A percentile compares a stretch with the other conserved stretches of the same genome.
Conservation (phyloP, 306 rosid genomes). For the Sphenostylis stenocarpa region DNA sequence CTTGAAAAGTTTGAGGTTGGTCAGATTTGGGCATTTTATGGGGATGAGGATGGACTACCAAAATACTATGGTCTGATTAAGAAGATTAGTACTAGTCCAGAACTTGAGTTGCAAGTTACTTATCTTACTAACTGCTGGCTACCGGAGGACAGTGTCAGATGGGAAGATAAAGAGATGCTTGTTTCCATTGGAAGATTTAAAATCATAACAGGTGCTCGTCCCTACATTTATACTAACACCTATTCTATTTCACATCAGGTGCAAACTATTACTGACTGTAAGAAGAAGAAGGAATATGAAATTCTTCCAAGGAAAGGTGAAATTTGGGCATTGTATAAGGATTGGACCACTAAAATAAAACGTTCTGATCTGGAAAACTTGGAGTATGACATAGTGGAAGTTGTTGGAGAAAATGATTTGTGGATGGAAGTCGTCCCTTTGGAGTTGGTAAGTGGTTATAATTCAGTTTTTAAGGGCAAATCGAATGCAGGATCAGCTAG, state of each 20-base stretch:
- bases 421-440: conserved; percentile 48
- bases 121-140: conserved; percentile 55
- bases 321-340: conserved; percentile 82
- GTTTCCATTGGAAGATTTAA: conserved; percentile 69
- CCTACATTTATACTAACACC: conserved; percentile 35
- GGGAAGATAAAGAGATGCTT: conserved; percentile 67
- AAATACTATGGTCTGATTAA: conserved; percentile 70
- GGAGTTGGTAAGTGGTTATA: conserved; percentile 56
- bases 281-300: conserved; percentile 32
- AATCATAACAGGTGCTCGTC: background rate
- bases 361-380: conserved; percentile 51
- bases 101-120: conserved; percentile 45
- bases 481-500: conserved; percentile 26
- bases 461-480: conserved; percentile 61
- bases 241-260: conserved; percentile 63
- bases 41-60: conserved; percentile 85
- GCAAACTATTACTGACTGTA: conserved; percentile 28
- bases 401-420: conserved; percentile 35
- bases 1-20: conserved; percentile 54
- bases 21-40: conserved; percentile 89
- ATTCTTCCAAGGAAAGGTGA: conserved; percentile 74
- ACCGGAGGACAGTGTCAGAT: conserved; percentile 35
- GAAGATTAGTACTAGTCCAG: conserved; percentile 33
- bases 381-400: conserved; percentile 72
- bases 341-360: conserved; percentile 62